Base-by-base conservation (phyloP, 108 stramenopile species). In the Skeletonema menzelii region DNA sequence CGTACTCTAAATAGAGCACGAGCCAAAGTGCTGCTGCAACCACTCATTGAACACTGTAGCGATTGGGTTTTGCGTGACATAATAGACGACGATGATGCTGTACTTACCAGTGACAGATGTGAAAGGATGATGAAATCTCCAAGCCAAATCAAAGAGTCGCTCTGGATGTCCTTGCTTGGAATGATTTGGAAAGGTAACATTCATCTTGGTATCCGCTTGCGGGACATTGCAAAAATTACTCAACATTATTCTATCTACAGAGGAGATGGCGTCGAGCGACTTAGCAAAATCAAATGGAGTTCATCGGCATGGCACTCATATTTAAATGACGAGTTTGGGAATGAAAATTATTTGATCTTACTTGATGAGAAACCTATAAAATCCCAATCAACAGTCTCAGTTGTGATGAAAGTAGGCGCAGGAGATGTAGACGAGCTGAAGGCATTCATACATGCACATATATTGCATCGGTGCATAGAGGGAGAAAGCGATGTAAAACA, bases 1-100 rank as follows among this genome's bases (percentile, higher is more conserved):
- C 58, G 73, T 59, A 95, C 95, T 13, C 83, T 98, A 58, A 98
- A 98, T 67, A 79, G 84, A 19, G 80, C 66, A 27, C 27, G 82
- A 4, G 59, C 67, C 12, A 32, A 63, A 27, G 63, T 75, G 35
- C 56, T 77, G 53, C 47, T 83, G 49, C 65, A 65, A 37, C 42
- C 34, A 17, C 0, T 75, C 4, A 32, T 75, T 20, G 79, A 80
- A 65, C 35, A 69, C 67, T 75, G 74, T 49, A 73, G 74, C 15
- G 42, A 47, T 30, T 75, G 46, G 44, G 47, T 63, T 38, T 32
- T 24, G 22, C 20, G 47, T 34, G 27, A 24, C 15, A 69, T 28
- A 0, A 22, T 12, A 27, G 66, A 40, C 8, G 15, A 40, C 11
- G 49, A 26, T 28, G 14, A 27, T 61, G 27, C 27, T 13, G 12